Percentiles rank a stretch among this genome's conserved stretches.
Conservation (phyloP, 805 yeast species). For the Wickerhamomyces canadensis region DNA sequence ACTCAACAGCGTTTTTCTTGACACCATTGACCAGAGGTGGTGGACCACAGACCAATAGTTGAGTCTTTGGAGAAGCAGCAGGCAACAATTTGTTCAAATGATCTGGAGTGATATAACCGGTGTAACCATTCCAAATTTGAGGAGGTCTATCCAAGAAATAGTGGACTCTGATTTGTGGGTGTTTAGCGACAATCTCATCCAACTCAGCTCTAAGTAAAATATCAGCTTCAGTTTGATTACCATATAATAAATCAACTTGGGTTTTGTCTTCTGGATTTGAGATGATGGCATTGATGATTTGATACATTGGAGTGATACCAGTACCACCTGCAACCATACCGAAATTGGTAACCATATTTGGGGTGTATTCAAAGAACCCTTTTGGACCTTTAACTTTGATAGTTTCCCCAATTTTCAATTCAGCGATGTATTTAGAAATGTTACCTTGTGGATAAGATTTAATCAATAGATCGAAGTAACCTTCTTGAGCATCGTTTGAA, state of each 20-base stretch:
- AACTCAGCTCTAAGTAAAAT: constrained; percentile 77
- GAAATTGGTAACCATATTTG: constrained; percentile 66
- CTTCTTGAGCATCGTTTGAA: constrained; percentile 71
- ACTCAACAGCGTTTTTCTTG: constrained; percentile 66
- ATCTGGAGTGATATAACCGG: constrained; percentile 78
- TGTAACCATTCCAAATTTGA: constrained; percentile 67
- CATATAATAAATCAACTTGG: constrained; percentile 68
- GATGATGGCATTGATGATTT: constrained; percentile 77
- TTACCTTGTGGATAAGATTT: constrained; percentile 84
- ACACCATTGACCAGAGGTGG: constrained; percentile 86
- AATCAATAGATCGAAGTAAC: constrained; percentile 79
- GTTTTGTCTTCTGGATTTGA: constrained; percentile 75
- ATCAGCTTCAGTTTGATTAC: constrained; percentile 75
- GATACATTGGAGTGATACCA: constrained; percentile 95
- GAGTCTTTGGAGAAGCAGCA: constrained; percentile 49
- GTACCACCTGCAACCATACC: constrained; percentile 98
- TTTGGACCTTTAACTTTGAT: constrained; percentile 85
- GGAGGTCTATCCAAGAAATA: constrained; percentile 71
- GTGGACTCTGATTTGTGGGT: constrained; percentile 58
- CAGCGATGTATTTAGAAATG: constrained; percentile 68
- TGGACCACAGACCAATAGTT: constrained; percentile 87
- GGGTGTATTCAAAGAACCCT: constrained; percentile 78
- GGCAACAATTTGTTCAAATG: constrained; percentile 62
- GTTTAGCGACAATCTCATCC: constrained; percentile 52
- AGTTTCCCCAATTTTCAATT: constrained; percentile 70